phyloP scores from a whole-genome alignment of 768 basidiomycete species.

The Lentinula raphanica region DNA sequence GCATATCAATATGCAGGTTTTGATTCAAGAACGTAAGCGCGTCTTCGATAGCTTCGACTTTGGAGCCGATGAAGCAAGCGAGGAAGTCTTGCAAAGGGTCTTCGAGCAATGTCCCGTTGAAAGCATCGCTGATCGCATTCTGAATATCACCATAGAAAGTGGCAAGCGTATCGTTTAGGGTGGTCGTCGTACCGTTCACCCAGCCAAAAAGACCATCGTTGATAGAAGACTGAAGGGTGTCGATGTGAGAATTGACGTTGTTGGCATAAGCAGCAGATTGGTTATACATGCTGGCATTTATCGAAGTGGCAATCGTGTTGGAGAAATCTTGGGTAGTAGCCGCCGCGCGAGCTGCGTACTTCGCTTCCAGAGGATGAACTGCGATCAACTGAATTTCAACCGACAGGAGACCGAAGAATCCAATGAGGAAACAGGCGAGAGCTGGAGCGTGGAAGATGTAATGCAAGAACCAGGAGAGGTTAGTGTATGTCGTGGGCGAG shows the following conservation, averaged over 20 bases:
- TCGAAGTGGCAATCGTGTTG: conserved; percentile 61
- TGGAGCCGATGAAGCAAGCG: conserved; percentile 85
- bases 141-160: conserved; percentile 86
- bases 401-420: conserved; percentile 82
- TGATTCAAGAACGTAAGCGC: conserved; percentile 89
- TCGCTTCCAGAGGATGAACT: conserved; percentile 63
- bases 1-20: conserved; percentile 77
- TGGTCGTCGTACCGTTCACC: conserved; percentile 86
- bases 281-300: conserved; percentile 81
- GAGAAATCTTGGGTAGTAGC: conserved; percentile 63
- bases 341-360: conserved; percentile 60
- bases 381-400: conserved; percentile 85
- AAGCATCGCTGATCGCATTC: conserved; percentile 66
- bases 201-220: conserved; percentile 91
- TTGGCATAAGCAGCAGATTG: conserved; percentile 74
- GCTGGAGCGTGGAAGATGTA: conserved; percentile 92
- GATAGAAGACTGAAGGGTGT: conserved; percentile 65
- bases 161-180: conserved; percentile 82
- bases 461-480: conserved; percentile 83
- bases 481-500: conserved; percentile 55
- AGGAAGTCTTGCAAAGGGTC: conserved; percentile 81
- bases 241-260: conserved; percentile 70
- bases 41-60: conserved; percentile 80
- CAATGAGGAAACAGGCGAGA: conserved; percentile 86
- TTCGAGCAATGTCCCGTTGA: conserved; percentile 82